Evolutionary conservation across 2,329 filamentous ascomycete genomes (phyloP).

Genomic region (Falciphora oryzae): DNA sequence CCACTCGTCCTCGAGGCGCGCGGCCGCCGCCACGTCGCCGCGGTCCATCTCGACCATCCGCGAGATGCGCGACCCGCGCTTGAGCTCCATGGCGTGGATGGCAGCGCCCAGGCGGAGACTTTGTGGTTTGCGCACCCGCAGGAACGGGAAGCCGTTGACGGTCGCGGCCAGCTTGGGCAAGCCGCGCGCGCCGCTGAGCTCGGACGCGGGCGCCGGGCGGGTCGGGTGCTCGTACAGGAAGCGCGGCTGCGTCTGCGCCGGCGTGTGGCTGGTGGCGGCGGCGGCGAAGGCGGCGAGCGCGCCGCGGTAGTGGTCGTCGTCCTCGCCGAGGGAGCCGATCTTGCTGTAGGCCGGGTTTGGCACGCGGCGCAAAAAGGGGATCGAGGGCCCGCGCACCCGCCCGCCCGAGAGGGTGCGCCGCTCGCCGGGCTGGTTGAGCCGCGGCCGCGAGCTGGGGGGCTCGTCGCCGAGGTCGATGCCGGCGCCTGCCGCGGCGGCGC

Average conservation of each 20-base stretch:
- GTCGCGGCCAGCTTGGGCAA: constrained; percentile 52
- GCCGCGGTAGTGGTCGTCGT: background rate
- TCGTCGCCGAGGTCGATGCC: constrained; percentile 15
- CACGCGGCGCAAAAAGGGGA: constrained; percentile 24
- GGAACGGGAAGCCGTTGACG: constrained; percentile 53
- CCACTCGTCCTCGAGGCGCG: constrained; percentile 43
- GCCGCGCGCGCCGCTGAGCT: constrained; percentile 39
- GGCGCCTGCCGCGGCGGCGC: constrained; percentile 18
- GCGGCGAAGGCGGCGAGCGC: constrained; percentile 15
- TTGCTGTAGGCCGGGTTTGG: constrained; percentile 15
- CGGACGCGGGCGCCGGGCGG: constrained; percentile 42
- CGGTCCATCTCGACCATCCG: constrained; percentile 33
- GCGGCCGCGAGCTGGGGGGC: constrained; percentile 16
- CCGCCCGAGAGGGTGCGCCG: background rate
- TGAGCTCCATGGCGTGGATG: constrained; percentile 43
- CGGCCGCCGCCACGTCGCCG: constrained; percentile 22
- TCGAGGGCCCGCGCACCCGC: background rate
- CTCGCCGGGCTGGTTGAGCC: constrained; percentile 16
- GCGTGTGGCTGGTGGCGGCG: constrained; percentile 17
- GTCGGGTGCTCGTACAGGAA: constrained; percentile 42
- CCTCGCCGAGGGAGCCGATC: background rate
- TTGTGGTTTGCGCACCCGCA: constrained; percentile 63
- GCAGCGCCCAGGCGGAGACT: constrained; percentile 51
- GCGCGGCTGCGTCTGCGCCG: constrained; percentile 20
- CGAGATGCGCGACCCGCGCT: constrained; percentile 36